These are phyloP conservation scores for Laburnicola sp. DNA, from an alignment of 2,329 filamentous ascomycete genomes.

Conservation along the genomic window DNA sequence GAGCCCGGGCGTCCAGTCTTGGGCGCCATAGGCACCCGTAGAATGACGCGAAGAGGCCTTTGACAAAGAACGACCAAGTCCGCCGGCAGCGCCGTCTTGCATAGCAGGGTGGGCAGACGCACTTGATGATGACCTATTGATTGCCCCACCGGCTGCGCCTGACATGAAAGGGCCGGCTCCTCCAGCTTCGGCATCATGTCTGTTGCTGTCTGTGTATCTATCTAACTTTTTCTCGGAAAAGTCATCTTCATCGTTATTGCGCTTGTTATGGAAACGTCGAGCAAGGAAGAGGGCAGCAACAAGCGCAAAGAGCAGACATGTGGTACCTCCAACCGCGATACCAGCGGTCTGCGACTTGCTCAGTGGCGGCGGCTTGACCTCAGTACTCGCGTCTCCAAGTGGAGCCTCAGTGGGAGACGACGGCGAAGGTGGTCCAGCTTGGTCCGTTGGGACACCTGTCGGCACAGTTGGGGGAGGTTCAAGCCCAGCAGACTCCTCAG, in stretches of 20 bases:
- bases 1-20: background rate
- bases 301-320: slow-evolving; percentile 38
- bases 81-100: slow-evolving; percentile 1
- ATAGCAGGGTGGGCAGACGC: slow-evolving; percentile 1
- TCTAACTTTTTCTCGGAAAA: slow-evolving; percentile 40
- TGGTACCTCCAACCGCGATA: slow-evolving; percentile 40
- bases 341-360: slow-evolving; percentile 40
- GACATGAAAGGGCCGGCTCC: slow-evolving; percentile 26
- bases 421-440: slow-evolving; percentile 6
- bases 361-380: slow-evolving; percentile 24
- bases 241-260: slow-evolving; percentile 25
- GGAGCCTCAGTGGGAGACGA: slow-evolving; percentile 17
- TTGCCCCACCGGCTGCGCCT: slow-evolving; percentile 16
- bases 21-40: slow-evolving; percentile 1
- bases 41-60: slow-evolving; percentile 17
- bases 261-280: slow-evolving; percentile 35
- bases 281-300: slow-evolving; percentile 39
- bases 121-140: background rate
- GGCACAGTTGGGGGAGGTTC: slow-evolving; percentile 4
- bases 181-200: slow-evolving; percentile 20
- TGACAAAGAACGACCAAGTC: slow-evolving; percentile 14
- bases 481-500: slow-evolving; percentile 3
- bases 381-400: slow-evolving; percentile 9
- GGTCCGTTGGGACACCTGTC: slow-evolving; percentile 7
- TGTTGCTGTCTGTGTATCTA: slow-evolving; percentile 6